Evolutionary conservation across 1,284 basidiomycete genomes (phyloP).

Genomic region (Vanrija humicola): DNA sequence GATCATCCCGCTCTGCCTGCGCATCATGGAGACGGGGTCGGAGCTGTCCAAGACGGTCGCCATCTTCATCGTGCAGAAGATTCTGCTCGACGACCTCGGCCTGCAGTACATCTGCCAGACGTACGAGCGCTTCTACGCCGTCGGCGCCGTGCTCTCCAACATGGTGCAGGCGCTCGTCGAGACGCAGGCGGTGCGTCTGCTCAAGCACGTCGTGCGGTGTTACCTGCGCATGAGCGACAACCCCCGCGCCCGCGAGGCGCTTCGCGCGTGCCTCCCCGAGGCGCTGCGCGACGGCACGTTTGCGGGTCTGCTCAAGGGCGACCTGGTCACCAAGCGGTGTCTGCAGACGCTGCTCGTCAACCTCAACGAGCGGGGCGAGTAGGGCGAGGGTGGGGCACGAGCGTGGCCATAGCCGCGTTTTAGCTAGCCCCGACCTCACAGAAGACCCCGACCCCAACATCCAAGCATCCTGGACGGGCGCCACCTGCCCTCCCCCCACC

Average conservation of each 20-base stretch:
- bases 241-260: constrained; percentile 87
- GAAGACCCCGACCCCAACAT: neutral
- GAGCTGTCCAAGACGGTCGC: constrained; percentile 99
- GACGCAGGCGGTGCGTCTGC: constrained; percentile 89
- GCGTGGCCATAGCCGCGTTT: neutral
- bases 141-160: constrained; percentile 95
- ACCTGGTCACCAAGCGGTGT: constrained; percentile 95
- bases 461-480: neutral
- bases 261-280: constrained; percentile 95
- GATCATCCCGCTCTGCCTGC: constrained; percentile 97
- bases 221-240: constrained; percentile 97
- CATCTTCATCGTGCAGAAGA: constrained; percentile 99
- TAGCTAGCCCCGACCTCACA: neutral
- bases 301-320: constrained; percentile 82
- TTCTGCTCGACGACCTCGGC: constrained; percentile 94
- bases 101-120: constrained; percentile 99
- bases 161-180: constrained; percentile 98
- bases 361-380: constrained; percentile 56
- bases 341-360: constrained; percentile 92
- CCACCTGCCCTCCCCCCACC: neutral
- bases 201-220: constrained; percentile 98
- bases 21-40: constrained; percentile 99
- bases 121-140: constrained; percentile 98
- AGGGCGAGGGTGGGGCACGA: neutral
- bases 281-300: constrained; percentile 95